Evolutionary conservation across 2,329 filamentous ascomycete genomes (phyloP).

Genomic region (Xylaria polymorpha): DNA sequence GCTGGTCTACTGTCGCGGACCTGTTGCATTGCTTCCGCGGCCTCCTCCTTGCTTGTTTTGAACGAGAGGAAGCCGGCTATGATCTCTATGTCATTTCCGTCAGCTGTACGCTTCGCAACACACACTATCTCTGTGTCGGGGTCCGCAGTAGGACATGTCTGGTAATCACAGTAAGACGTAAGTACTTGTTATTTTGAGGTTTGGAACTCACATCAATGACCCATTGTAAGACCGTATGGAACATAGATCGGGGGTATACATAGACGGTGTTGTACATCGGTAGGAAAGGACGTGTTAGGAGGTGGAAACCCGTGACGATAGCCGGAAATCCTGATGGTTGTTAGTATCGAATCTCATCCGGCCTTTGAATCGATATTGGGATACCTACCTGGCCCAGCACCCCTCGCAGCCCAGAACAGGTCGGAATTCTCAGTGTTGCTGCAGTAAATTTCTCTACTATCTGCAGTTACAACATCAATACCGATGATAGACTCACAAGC

Average conservation of each 20-base stretch:
- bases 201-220: conserved; percentile 53
- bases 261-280: conserved; percentile 55
- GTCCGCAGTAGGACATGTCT: conserved; percentile 50
- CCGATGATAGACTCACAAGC: conserved; percentile 60
- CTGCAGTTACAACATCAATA: conserved; percentile 61
- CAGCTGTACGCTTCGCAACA: conserved; percentile 50
- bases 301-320: conserved; percentile 63
- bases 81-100: conserved; percentile 48
- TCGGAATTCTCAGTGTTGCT: conserved; percentile 56
- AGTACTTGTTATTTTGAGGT: background rate
- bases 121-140: conserved; percentile 56
- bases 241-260: conserved; percentile 59
- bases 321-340: conserved; percentile 59
- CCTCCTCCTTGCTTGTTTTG: conserved; percentile 52
- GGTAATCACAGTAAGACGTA: conserved; percentile 6
- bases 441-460: conserved; percentile 54
- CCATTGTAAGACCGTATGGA: conserved; percentile 61
- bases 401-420: conserved; percentile 62
- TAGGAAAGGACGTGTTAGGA: conserved; percentile 53
- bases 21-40: conserved; percentile 51
- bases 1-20: conserved; percentile 54
- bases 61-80: conserved; percentile 57
- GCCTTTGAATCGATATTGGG: background rate
- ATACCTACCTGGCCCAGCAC: conserved; percentile 56
- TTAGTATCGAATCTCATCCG: background rate